Base-by-base conservation (phyloP, 768 basidiomycete genomes). In the Mycena crocata region DNA sequence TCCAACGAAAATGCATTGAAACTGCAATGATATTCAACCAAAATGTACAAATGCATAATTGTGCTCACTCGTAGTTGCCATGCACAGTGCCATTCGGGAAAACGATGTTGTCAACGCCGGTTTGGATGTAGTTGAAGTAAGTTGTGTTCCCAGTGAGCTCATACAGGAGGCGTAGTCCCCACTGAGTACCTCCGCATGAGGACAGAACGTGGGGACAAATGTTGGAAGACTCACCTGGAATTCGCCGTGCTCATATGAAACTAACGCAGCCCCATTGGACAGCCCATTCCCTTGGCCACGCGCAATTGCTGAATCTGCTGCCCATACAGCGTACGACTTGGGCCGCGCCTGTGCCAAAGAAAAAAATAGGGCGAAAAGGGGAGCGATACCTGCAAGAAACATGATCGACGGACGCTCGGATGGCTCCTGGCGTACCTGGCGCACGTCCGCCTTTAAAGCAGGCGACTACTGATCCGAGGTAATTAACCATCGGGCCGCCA, bases 211-310 rank as follows among this genome's bases (percentile, higher is more conserved):
- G n/a, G 5, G 51, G 24, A 32, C 2, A 56, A 23, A 2, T 5
- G 14, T 35, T 9, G 19, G 15, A 15, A 14, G 13, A 57, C 60
- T 21, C 28, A 40, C 68, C 68, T 69, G 68, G 26, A 69, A 66
- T 35, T 66, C 68, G 31, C 68, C 68, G 31, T 70, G 79, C 62
- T 83, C 81, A 64, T 84, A 86, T 0, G 78, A 79, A 34, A 83
- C 81, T 14, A 71, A 58, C 0, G 83, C 72, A 2, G 61, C 74
- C 32, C 81, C 81, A 32, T 62, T 70, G 0, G 78, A 63, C 15
- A 82, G 72, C 5, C 83, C 83, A 70, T 84, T 81, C 3, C 84
- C 84, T 71, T 86, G 84, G 1, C 76, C 75, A 9, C 83, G 78
- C 39, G 75, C 70, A 57, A 85, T 84, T 2, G 78, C 81, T 6